A percentile compares a stretch with the other conserved stretches of the same genome.
These are phyloP conservation scores for Lagenaria siceraria DNA, from an alignment of 306 rosid genomes.

Conservation along the genomic window DNA sequence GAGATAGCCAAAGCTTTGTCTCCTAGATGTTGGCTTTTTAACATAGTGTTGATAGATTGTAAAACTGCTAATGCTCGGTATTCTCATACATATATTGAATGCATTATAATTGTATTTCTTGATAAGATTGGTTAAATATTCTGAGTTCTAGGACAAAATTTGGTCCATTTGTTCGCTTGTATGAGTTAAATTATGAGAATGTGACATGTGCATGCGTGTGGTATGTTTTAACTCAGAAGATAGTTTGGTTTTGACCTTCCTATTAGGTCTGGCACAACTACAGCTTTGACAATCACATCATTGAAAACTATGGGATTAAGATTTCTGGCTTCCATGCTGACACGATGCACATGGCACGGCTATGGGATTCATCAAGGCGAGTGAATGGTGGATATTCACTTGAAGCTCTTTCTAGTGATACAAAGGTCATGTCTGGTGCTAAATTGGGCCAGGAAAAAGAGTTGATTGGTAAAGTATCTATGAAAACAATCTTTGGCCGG, in stretches of 20 bases:
- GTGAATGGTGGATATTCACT: conserved; percentile 82
- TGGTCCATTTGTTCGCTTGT: not conserved
- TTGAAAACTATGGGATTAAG: conserved; percentile 83
- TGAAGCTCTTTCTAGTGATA: conserved; percentile 72
- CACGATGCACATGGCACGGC: conserved; percentile 96
- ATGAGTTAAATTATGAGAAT: not conserved
- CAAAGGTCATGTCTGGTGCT: conserved; percentile 57
- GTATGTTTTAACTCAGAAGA: not conserved
- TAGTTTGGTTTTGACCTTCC: conserved; percentile 17
- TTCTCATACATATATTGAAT: not conserved
- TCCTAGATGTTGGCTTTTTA: not conserved
- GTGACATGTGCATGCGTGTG: not conserved
- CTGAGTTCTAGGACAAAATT: not conserved
- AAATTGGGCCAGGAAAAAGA: conserved; percentile 17
- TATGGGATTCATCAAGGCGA: conserved; percentile 93
- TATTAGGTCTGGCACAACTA: conserved; percentile 96
- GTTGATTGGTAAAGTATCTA: conserved; percentile 43
- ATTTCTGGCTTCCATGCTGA: conserved; percentile 94
- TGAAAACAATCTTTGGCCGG: conserved; percentile 50
- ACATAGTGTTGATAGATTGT: not conserved
- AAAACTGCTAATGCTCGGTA: not conserved
- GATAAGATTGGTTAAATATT: not conserved
- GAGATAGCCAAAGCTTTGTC: not conserved
- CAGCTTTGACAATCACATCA: conserved; percentile 84
- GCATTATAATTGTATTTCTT: not conserved